These are phyloP conservation scores for Gastrolobium bilobum DNA, from an alignment of 306 rosid species.

Conservation along the genomic window DNA sequence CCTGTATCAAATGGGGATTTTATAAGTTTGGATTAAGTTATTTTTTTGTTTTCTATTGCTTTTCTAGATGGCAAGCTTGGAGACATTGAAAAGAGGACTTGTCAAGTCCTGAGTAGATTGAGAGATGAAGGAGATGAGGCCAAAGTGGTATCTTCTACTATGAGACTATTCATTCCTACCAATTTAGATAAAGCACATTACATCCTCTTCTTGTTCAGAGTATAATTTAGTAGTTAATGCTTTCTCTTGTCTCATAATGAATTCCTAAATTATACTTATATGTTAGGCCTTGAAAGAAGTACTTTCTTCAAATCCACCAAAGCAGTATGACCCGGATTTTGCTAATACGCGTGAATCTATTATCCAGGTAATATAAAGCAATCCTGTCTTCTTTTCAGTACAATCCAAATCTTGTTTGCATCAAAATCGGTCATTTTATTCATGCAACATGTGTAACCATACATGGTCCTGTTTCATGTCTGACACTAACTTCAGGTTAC, in stretches of 20 bases:
- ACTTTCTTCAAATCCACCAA: slow-evolving; percentile 67
- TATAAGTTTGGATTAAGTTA: slow-evolving; percentile 35
- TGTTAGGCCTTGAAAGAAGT: slow-evolving; percentile 77
- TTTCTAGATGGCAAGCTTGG: slow-evolving; percentile 73
- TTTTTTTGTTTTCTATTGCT: slow-evolving; percentile 39
- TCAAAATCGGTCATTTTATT: neutral
- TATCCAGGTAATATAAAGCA: slow-evolving; percentile 72
- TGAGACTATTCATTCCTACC: slow-evolving; percentile 35
- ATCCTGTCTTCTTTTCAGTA: slow-evolving; percentile 15
- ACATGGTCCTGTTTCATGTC: slow-evolving; percentile 18
- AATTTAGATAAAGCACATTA: slow-evolving; percentile 28
- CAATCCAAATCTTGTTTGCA: slow-evolving; percentile 24
- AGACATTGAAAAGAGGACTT: slow-evolving; percentile 81
- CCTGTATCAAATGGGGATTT: slow-evolving; percentile 26
- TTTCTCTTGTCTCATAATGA: slow-evolving; percentile 38
- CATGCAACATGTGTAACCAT: slow-evolving; percentile 21
- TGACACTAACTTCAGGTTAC: slow-evolving; percentile 3
- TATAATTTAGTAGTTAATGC: slow-evolving; percentile 15
- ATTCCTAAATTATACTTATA: slow-evolving; percentile 36
- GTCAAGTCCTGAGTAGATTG: slow-evolving; percentile 80
- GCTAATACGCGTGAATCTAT: slow-evolving; percentile 78
- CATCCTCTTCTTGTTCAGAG: neutral
- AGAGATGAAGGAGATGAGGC: slow-evolving; percentile 81
- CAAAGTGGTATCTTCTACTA: slow-evolving; percentile 68
- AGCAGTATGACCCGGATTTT: slow-evolving; percentile 72